These are phyloP conservation scores for Adansonia madagascariensis DNA, from an alignment of 441 rosid species.

Conservation along the genomic window DNA sequence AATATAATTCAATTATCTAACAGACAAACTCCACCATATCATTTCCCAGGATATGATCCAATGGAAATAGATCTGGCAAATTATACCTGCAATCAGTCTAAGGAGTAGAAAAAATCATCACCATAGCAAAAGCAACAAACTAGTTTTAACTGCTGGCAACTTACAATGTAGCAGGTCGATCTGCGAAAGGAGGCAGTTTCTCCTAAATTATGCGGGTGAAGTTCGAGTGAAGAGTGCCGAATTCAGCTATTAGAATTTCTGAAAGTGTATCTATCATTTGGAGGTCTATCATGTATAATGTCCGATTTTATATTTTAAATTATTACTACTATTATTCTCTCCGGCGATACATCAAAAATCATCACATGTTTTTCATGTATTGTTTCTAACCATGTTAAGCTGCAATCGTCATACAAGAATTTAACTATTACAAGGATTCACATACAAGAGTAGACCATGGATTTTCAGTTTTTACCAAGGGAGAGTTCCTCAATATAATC, in stretches of 20 bases:
- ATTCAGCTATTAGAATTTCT: slow-evolving; percentile 19
- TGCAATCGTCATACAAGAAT: not conserved
- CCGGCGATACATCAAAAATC: not conserved
- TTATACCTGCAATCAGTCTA: not conserved
- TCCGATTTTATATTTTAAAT: slow-evolving; percentile 9
- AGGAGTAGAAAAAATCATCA: not conserved
- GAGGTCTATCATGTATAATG: slow-evolving; percentile 7
- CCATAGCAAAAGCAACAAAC: too few species aligned
- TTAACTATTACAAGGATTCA: not conserved
- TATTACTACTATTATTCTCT: not conserved
- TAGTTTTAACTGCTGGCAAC: too few species aligned
- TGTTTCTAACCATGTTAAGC: not conserved
- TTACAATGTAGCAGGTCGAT: not conserved
- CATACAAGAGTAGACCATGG: not conserved
- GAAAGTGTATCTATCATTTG: not conserved
- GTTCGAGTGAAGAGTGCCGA: not conserved
- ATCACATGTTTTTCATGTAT: not conserved
- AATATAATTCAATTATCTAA: not conserved
- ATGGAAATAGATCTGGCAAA: not conserved
- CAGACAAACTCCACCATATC: not conserved
- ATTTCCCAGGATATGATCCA: not conserved
- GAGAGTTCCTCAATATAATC: not conserved
- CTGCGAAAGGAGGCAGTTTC: slow-evolving; percentile 20
- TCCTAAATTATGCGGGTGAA: slow-evolving; percentile 22
- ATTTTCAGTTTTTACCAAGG: not conserved